A percentile compares a stretch with the other conserved stretches of the same genome.
Evolutionary conservation across 345 rosid species (phyloP).

Genomic region (Zanthoxylum bungeanum): DNA sequence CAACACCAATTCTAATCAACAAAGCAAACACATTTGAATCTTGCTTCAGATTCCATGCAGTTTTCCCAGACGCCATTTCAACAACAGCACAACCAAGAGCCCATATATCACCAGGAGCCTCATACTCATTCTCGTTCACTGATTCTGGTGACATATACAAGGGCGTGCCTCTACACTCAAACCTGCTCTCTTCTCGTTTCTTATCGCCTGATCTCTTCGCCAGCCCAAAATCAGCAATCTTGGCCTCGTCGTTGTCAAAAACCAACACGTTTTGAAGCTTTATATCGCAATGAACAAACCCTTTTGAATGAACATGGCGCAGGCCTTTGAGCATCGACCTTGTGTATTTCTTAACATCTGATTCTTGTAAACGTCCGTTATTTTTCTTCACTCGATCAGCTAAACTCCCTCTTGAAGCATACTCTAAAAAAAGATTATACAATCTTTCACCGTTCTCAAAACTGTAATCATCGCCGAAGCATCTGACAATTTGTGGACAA

Average conservation of each 20-base stretch:
- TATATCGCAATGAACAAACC: constrained; percentile 72
- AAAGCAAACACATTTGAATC: constrained; percentile 34
- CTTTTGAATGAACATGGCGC: constrained; percentile 50
- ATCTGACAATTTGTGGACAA: constrained; percentile 48
- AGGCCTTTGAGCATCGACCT: constrained; percentile 57
- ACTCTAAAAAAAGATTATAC: constrained; percentile 65
- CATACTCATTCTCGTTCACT: constrained; percentile 48
- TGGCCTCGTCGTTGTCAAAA: constrained; percentile 36
- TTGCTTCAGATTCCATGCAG: constrained; percentile 49
- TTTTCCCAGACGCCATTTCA: constrained; percentile 73
- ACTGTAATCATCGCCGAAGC: constrained; percentile 46
- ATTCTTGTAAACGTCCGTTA: constrained; percentile 48
- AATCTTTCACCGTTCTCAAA: constrained; percentile 39
- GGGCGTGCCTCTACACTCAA: constrained; percentile 61
- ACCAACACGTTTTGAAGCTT: constrained; percentile 57
- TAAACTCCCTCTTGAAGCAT: constrained; percentile 71
- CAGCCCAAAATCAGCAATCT: constrained; percentile 72
- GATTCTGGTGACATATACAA: constrained; percentile 75
- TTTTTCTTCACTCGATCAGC: constrained; percentile 30
- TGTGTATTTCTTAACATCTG: constrained; percentile 44
- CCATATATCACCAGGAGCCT: constrained; percentile 82
- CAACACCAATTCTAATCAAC: constrained; percentile 54
- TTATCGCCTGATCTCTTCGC: constrained; percentile 36
- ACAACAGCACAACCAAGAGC: constrained; percentile 73
- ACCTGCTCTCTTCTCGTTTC: neutral